Conservation (phyloP, 345 rosid genomes). For the Corchorus capsularis region DNA sequence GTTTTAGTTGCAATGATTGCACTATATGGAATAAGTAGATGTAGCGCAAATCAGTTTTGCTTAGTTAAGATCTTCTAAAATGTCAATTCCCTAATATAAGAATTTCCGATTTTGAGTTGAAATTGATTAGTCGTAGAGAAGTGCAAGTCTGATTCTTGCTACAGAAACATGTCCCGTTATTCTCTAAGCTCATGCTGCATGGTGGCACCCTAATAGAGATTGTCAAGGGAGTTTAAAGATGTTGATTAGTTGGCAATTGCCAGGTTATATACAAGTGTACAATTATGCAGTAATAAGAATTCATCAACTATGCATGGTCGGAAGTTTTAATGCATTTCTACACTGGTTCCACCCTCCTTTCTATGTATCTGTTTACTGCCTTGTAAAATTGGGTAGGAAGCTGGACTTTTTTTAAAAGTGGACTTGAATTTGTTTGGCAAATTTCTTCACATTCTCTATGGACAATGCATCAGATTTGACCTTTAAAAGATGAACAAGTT, state of each 20-base stretch:
- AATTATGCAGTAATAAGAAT: background rate
- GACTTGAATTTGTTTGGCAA: background rate
- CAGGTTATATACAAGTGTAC: too few species aligned
- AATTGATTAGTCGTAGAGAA: background rate
- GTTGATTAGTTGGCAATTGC: background rate
- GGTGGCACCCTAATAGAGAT: background rate
- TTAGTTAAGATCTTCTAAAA: background rate
- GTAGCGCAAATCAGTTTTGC: background rate
- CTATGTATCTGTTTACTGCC: background rate
- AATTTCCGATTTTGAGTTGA: background rate
- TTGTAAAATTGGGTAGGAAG: background rate
- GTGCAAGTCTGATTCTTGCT: background rate
- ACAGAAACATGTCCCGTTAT: background rate
- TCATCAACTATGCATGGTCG: too few species aligned
- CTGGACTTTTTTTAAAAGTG: too few species aligned
- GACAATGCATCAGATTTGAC: background rate
- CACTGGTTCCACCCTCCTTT: background rate
- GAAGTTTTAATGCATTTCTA: too few species aligned
- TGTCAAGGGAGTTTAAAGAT: background rate
- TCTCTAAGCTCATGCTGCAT: background rate
- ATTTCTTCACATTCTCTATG: background rate
- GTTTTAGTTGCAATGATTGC: background rate
- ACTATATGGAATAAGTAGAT: background rate
- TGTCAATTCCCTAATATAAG: background rate
- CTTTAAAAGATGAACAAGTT: background rate